These are phyloP conservation scores for Triticum urartu DNA, from an alignment of 176 grass and related monocot genomes.

Conservation along the genomic window DNA sequence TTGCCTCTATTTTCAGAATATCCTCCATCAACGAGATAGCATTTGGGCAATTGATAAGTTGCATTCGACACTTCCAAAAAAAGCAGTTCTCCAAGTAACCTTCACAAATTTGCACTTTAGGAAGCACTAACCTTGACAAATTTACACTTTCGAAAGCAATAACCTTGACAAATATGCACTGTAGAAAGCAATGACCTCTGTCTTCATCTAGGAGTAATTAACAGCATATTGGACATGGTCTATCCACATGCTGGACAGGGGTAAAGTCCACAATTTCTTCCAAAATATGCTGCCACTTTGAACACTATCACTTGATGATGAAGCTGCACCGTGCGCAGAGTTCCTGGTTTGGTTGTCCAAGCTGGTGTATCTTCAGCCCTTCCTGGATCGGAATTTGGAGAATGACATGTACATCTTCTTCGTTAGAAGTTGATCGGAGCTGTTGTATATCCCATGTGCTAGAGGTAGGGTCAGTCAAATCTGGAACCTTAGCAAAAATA, in stretches of 20 bases:
- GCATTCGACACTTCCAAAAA: no score
- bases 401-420: neutral
- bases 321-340: neutral
- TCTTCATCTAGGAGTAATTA: no score
- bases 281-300: neutral
- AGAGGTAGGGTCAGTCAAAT: neutral
- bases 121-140: no score
- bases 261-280: neutral
- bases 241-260: neutral
- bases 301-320: neutral
- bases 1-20: neutral
- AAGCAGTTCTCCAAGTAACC: no score
- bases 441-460: neutral
- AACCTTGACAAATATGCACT: no score
- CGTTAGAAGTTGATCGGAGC: neutral
- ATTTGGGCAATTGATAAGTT: neutral
- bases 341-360: neutral
- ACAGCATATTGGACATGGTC: no score
- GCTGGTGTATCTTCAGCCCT: neutral
- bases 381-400: neutral
- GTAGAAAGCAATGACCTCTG: no score
- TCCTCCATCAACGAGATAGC: neutral
- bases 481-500: neutral
- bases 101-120: no score
- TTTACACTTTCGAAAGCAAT: no score